phyloP scores from a whole-genome alignment of 257 asterid genomes.

The Solanum paucissectum region DNA sequence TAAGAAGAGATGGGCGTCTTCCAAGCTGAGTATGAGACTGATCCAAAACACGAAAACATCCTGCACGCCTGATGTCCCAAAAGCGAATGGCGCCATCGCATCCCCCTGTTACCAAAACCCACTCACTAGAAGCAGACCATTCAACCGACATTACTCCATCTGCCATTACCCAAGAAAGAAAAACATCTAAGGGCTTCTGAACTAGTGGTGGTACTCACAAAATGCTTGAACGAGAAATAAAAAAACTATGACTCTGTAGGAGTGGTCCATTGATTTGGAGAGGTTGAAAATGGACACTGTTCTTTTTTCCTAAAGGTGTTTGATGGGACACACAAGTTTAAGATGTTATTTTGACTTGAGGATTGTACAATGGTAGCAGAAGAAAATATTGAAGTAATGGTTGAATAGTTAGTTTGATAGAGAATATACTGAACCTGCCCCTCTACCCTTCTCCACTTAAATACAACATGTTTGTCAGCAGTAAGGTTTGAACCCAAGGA shows the following conservation, averaged over 20 bases:
- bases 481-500: neutral
- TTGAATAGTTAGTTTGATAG: neutral
- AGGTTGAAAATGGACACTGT: neutral
- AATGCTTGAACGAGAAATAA: neutral
- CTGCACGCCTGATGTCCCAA: constrained; percentile 98
- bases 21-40: constrained; percentile 89
- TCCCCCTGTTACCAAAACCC: constrained; percentile 94
- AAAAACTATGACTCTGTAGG: neutral
- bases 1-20: constrained; percentile 67
- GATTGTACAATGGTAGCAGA: neutral
- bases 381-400: neutral
- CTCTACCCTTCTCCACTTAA: neutral
- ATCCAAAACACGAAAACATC: constrained; percentile 86
- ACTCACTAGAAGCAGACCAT: constrained; percentile 96
- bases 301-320: neutral
- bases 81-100: constrained; percentile 98
- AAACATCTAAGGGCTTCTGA: neutral
- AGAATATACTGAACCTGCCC: neutral
- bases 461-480: neutral
- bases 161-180: constrained; percentile 21
- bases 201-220: neutral
- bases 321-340: neutral
- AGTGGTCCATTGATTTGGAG: neutral
- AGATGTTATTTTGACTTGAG: neutral
- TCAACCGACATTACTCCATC: constrained; percentile 97